Evolutionary conservation across 768 basidiomycete species (phyloP).

Genomic region (Tylopilus vinaceipallidus): DNA sequence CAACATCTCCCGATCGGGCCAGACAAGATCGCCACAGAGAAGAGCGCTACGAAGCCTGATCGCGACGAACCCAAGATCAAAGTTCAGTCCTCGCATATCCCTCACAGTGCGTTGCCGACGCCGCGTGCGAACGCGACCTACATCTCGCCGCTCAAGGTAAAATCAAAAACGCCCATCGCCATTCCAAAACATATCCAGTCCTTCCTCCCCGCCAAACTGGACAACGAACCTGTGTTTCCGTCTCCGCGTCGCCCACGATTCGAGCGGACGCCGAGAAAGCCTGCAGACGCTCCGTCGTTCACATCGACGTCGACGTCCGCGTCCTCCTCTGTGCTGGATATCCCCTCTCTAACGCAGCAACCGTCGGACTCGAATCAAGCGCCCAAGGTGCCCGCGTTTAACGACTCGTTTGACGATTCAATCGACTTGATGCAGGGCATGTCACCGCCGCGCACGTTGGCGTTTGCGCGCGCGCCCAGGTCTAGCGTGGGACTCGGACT

Average conservation of each 20-base stretch:
- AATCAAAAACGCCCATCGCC: conserved; percentile 55
- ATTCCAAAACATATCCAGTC: conserved; percentile 54
- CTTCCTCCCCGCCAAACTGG: conserved; percentile 65
- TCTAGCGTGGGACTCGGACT: conserved; percentile 33
- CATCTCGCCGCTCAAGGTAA: conserved; percentile 54
- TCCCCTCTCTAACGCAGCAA: conserved; percentile 46
- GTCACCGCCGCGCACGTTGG: conserved; percentile 55
- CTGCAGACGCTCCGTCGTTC: conserved; percentile 3
- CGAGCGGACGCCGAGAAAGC: conserved; percentile 31
- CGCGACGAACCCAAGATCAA: conserved; percentile 53
- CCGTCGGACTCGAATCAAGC: conserved; percentile 42
- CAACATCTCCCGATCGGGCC: conserved; percentile 31
- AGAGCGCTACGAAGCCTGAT: conserved; percentile 40
- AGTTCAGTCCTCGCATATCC: conserved; percentile 36
- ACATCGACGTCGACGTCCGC: conserved; percentile 28
- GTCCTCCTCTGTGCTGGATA: conserved; percentile 40
- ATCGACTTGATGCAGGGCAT: conserved; percentile 41
- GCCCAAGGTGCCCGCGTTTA: conserved; percentile 32
- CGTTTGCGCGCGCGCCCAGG: conserved; percentile 44
- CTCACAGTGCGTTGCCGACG: conserved; percentile 29
- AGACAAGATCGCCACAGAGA: conserved; percentile 45
- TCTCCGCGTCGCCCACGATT: conserved; percentile 33
- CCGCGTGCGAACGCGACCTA: conserved; percentile 35
- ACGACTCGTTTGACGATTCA: conserved; percentile 39
- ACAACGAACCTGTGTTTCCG: conserved; percentile 54